Conservation (phyloP, 1,284 basidiomycete species). For the Abortiporus biennis region DNA sequence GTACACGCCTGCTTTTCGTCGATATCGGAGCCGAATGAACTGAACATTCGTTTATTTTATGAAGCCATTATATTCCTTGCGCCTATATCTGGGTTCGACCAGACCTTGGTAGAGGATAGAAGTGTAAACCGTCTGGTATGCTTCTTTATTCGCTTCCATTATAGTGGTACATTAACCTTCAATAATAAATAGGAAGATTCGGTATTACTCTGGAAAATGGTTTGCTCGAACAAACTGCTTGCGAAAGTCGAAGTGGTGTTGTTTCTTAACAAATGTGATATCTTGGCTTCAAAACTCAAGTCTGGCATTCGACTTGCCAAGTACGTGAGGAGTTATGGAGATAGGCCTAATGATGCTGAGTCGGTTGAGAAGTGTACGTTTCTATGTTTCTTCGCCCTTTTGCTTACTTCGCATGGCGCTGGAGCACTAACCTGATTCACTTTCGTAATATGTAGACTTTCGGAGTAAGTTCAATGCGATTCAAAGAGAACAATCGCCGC, state of each 20-base stretch:
- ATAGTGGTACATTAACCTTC: not conserved
- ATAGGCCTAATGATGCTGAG: conserved; percentile 66
- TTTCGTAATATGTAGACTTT: conserved; percentile 42
- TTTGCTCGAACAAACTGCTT: conserved; percentile 69
- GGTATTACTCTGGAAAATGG: conserved; percentile 73
- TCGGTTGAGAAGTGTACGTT: conserved; percentile 60
- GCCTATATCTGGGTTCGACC: conserved; percentile 75
- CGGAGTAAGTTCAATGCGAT: conserved; percentile 73
- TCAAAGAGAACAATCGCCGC: conserved; percentile 69
- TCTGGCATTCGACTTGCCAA: conserved; percentile 56
- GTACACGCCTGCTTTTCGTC: not conserved
- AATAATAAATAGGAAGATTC: conserved; percentile 56
- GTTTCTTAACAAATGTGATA: conserved; percentile 79
- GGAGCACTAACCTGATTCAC: not conserved
- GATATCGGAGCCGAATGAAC: not conserved
- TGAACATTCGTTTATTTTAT: not conserved
- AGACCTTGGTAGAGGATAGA: conserved; percentile 64
- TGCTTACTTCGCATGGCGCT: not conserved
- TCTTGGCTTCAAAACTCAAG: conserved; percentile 58
- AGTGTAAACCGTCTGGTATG: conserved; percentile 64
- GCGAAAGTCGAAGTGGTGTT: conserved; percentile 68
- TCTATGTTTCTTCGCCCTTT: not conserved
- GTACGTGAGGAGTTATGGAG: conserved; percentile 70
- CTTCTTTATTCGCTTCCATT: conserved; percentile 8
- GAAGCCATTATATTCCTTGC: conserved; percentile 74